A percentile compares a stretch with the other conserved stretches of the same genome.
These are phyloP conservation scores for Lentinula raphanica DNA, from an alignment of 768 basidiomycete genomes.

Conservation along the genomic window DNA sequence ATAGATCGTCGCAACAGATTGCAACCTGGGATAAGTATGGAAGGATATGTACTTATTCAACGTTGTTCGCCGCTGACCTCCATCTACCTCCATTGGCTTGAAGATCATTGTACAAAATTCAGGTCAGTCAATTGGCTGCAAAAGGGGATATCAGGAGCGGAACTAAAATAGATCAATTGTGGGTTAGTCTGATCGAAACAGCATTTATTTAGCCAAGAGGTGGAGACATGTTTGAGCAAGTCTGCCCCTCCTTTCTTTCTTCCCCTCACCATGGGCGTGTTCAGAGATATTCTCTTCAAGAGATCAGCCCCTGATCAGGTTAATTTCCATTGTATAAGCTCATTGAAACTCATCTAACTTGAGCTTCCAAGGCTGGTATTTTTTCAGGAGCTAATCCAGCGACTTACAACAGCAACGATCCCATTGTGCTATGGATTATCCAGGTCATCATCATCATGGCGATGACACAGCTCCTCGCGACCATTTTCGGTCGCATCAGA, in stretches of 20 bases:
- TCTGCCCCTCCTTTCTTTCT: background rate
- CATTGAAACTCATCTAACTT: background rate
- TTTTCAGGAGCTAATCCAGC: constrained; percentile 74
- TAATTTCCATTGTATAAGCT: constrained; percentile 11
- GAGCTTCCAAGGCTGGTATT: constrained; percentile 56
- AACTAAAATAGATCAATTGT: background rate
- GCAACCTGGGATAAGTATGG: no score
- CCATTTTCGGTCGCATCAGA: constrained; percentile 60
- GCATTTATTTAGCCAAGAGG: background rate
- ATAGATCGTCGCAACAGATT: no score
- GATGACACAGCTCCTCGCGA: constrained; percentile 69
- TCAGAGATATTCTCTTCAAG: constrained; percentile 1
- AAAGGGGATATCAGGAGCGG: background rate
- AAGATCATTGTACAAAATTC: background rate
- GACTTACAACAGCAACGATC: constrained; percentile 55
- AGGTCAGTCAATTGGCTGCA: background rate
- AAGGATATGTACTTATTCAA: no score
- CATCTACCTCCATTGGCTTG: no score
- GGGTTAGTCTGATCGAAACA: no score
- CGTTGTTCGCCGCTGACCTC: no score
- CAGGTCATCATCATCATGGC: constrained; percentile 77
- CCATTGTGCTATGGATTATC: constrained; percentile 72
- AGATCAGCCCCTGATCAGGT: constrained; percentile 49
- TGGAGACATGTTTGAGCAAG: background rate
- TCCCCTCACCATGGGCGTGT: background rate